A percentile compares a stretch with the other conserved stretches of the same genome.
These are phyloP conservation scores for Sindora glabra DNA, from an alignment of 306 rosid genomes.

Conservation along the genomic window DNA sequence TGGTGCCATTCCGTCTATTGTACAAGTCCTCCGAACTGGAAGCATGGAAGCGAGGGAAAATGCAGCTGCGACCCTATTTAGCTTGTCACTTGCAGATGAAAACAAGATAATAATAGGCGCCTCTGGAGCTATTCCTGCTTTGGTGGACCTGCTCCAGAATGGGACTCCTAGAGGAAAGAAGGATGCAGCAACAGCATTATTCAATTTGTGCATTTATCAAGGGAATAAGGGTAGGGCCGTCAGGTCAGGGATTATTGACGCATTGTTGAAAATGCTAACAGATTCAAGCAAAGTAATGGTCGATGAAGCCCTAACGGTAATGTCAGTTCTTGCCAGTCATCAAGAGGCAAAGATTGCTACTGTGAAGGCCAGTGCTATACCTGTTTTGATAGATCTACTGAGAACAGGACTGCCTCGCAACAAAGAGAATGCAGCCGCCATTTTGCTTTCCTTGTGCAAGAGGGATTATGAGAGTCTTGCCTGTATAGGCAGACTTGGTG, in stretches of 20 bases:
- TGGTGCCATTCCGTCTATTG: conserved; percentile 89
- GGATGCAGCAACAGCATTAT: conserved; percentile 90
- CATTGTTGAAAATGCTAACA: conserved; percentile 76
- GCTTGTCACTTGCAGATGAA: conserved; percentile 94
- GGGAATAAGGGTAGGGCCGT: conserved; percentile 94
- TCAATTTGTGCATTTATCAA: conserved; percentile 89
- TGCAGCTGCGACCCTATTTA: conserved; percentile 89
- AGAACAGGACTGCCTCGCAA: conserved; percentile 80
- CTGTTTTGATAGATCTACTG: conserved; percentile 80
- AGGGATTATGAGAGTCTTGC: conserved; percentile 75
- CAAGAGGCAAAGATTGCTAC: conserved; percentile 79
- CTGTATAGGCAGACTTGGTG: conserved; percentile 81
- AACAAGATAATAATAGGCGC: conserved; percentile 92
- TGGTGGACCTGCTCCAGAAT: conserved; percentile 76
- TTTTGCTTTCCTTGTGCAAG: conserved; percentile 81
- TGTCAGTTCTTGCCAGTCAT: conserved; percentile 92
- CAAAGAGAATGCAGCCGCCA: conserved; percentile 83
- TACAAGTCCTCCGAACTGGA: conserved; percentile 85
- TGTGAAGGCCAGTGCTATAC: conserved; percentile 79
- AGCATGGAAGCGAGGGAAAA: conserved; percentile 94
- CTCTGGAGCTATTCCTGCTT: conserved; percentile 83
- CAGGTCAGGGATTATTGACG: conserved; percentile 67
- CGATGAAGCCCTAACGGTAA: conserved; percentile 81
- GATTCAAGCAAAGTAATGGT: conserved; percentile 76
- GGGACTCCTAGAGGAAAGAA: conserved; percentile 91